Evolutionary conservation across 768 basidiomycete genomes (phyloP).

Genomic region (Obba rivulosa): DNA sequence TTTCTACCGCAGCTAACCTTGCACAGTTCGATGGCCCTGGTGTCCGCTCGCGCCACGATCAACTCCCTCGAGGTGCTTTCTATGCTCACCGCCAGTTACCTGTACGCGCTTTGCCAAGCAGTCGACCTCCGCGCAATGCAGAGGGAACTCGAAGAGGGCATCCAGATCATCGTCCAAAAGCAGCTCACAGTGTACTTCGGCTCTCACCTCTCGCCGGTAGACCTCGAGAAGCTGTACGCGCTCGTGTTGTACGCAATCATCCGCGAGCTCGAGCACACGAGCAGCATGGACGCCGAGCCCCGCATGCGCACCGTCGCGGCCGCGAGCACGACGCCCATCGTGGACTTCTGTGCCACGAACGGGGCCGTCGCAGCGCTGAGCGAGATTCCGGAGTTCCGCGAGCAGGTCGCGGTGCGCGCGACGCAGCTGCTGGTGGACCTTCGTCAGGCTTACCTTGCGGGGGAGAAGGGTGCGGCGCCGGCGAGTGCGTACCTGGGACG

Average conservation of each 20-base stretch:
- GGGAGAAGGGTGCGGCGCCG: conserved; percentile 55
- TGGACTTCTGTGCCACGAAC: conserved; percentile 47
- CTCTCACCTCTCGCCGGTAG: conserved; percentile 28
- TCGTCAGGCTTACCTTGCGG: conserved; percentile 52
- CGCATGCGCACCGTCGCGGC: conserved; percentile 71
- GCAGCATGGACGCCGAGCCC: conserved; percentile 62
- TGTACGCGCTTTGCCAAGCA: conserved; percentile 81
- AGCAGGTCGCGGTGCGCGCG: conserved; percentile 43
- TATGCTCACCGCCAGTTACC: conserved; percentile 66
- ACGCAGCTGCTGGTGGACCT: conserved; percentile 42
- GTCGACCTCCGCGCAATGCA: conserved; percentile 79
- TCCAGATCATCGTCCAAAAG: conserved; percentile 42
- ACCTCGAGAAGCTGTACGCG: conserved; percentile 28
- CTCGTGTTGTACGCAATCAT: conserved; percentile 40
- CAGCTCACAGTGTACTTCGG: conserved; percentile 46
- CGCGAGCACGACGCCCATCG: conserved; percentile 52
- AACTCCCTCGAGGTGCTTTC: conserved; percentile 75
- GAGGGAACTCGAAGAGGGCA: conserved; percentile 49
- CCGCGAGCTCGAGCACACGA: conserved; percentile 56
- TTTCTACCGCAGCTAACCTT: conserved; percentile 9
- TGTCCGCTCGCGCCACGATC: conserved; percentile 77
- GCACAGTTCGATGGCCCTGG: conserved; percentile 71
- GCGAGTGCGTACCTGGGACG: conserved; percentile 63
- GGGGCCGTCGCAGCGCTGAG: conserved; percentile 17
- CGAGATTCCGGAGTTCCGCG: conserved; percentile 49